phyloP scores from a whole-genome alignment of 257 asterid species.

The Gentiana straminea region DNA sequence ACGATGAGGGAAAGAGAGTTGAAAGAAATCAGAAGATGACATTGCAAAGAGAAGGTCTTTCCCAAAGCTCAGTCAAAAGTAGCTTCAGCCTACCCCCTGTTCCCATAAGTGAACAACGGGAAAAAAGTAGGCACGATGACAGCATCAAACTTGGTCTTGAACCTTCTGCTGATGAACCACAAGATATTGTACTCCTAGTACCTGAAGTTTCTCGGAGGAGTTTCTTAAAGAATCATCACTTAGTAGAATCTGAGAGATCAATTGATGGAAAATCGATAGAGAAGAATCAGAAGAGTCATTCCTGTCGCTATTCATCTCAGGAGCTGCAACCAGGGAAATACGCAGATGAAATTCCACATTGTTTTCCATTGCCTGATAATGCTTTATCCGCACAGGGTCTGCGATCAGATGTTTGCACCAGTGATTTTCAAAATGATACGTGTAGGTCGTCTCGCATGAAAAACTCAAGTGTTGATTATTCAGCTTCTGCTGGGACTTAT shows the following conservation, averaged over 20 bases:
- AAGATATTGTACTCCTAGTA: conserved; percentile 27
- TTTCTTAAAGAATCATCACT: conserved; percentile 29
- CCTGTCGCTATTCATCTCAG: conserved; percentile 40
- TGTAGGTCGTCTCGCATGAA: conserved; percentile 24
- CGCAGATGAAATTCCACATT: conserved; percentile 31
- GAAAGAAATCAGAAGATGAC: conserved; percentile 20
- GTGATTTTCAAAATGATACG: conserved; percentile 15
- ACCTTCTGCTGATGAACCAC: conserved; percentile 23
- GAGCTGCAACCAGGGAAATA: conserved; percentile 30
- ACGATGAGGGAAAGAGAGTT: conserved; percentile 26
- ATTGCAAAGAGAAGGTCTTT: conserved; percentile 22
- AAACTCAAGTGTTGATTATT: conserved; percentile 18
- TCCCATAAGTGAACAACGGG: conserved; percentile 18
- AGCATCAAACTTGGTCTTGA: conserved; percentile 20
- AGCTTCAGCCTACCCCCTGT: conserved; percentile 16
- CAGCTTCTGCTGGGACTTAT: conserved; percentile 25
- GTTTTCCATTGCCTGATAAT: conserved; percentile 52
- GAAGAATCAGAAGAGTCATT: conserved; percentile 22
- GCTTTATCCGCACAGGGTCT: conserved; percentile 15
- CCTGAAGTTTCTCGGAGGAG: conserved; percentile 34
- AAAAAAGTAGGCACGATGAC: conserved; percentile 14
- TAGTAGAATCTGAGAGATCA: conserved; percentile 35
- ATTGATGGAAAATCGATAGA: conserved; percentile 33
- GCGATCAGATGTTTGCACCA: conserved; percentile 18
- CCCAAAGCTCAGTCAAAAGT: conserved; percentile 19